Evolutionary conservation across 805 yeast genomes (phyloP), one percentile per base, ranked within the genome.

Genomic region (Saccharomycopsis fermentans): DNA sequence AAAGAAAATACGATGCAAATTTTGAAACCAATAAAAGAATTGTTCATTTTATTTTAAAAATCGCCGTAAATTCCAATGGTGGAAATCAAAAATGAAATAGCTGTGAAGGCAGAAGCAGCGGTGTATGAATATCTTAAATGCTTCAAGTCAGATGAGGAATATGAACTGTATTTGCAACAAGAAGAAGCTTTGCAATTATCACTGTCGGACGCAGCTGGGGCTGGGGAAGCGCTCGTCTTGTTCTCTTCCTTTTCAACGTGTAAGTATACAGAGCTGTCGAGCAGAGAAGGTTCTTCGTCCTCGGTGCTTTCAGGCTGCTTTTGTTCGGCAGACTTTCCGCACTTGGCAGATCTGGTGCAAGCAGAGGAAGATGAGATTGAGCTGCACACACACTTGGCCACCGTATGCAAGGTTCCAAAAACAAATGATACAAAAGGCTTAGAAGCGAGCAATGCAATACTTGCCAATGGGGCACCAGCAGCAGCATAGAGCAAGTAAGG

Each of bases 401-500:
- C 26, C 8, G 14, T 27, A 34, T 24, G 40, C 17, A 32, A 50
- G 16, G 27, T 26, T 8, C 34, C 55, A 36, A 62, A 59, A 37
- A 71, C 59, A 32, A 71, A 58, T 26, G 64, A 65, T 51, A 64
- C 59, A 56, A 62, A 68, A 6, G 50, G 50, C 17, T 43, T 43
- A 12, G 50, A 21, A 21, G 26, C 16, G 40, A 65, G 63, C 58
- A 71, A 68, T 50, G 62, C 65, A 2, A 66, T 67, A n/a, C 71
- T 60, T 9, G 81, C 73, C 39, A 74, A 51, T 9, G 82, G 81
- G 35, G 77, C 76, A n/a, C 81, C 80, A 6, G 80, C 55, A n/a
- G 84, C 76, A 54, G 86, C 75, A 68, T 87, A 87, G 14, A 87
- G 66, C 66, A 87, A 76, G 68, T 86, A 87, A 21, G 94, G 94